Base-by-base conservation (phyloP, 805 yeast genomes). In the Starmerella potacharoeniae region DNA sequence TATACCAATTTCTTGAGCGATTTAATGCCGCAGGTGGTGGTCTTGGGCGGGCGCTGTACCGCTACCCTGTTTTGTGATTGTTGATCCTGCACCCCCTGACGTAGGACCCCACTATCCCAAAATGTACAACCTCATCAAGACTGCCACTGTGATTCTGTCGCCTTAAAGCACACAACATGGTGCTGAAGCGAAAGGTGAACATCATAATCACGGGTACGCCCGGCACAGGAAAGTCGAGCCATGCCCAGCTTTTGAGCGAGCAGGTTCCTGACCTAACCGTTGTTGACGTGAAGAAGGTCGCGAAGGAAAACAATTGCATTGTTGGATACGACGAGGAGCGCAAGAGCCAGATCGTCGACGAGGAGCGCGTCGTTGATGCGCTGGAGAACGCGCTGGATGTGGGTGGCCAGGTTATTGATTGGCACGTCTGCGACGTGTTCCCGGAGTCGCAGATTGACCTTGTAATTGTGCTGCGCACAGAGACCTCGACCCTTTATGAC, bases 371-470 rank as follows among this genome's bases (percentile, higher is more conserved):
- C 13, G 70, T 89, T 55, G 97, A 93, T 67, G 79, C 79, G 29
- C 69, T 93, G 50, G 96, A 90, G 68, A 82, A 83, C 6, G 77
- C 83, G 41, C 73, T 90, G 49, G 84, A 83, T 52, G 73, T 80
- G 59, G 99, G 99, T n/a, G 95, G 95, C 1, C 75, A 77, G n/a
- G 73, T 93, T 8, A 76, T 93, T 11, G 99, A 93, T 69, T 93
- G 98, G 98, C 99, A 93, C 68, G 93, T 91, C 46, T 88, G 95
- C 70, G 98, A 93, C 65, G 79, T 87, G 22, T 91, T 93, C 66
- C 97, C 97, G 1, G 97, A 89, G 66, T 74, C 95, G 62, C 77
- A 88, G 67, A 86, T 93, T 51, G 99, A 93, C 69, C 75, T 93
- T 58, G 97, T 93, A 6, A 84, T 89, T 41, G 98, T 93, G 1